Percentiles rank a stretch among this genome's conserved stretches.
These are phyloP conservation scores for Colletotrichum sp. DNA, from an alignment of 2,329 filamentous ascomycete species.

Conservation along the genomic window DNA sequence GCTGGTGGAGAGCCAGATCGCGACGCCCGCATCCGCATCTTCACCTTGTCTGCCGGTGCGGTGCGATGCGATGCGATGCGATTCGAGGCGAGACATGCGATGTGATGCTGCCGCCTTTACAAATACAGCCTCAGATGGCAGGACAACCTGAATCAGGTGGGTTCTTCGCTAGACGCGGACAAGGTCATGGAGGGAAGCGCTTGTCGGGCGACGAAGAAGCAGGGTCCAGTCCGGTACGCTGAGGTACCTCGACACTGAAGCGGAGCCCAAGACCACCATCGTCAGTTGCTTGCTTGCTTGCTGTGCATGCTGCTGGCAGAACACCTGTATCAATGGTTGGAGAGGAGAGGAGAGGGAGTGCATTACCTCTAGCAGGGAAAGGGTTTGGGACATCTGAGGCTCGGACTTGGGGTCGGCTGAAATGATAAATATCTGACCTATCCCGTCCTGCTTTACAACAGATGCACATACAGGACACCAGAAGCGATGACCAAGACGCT, in stretches of 20 bases:
- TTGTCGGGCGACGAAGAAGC: not conserved
- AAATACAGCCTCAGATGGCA: not conserved
- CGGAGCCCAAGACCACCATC: not conserved
- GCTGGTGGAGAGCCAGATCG: not conserved
- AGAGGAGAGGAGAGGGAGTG: not conserved
- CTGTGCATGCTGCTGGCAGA: not conserved
- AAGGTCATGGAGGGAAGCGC: not conserved
- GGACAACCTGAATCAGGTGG: not conserved
- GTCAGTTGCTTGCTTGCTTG: not conserved
- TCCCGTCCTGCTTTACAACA: not conserved
- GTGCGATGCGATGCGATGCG: not conserved
- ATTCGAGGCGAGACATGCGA: not conserved
- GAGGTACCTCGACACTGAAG: not conserved
- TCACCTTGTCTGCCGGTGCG: not conserved
- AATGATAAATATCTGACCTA: not conserved
- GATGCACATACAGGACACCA: not conserved
- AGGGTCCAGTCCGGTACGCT: not conserved
- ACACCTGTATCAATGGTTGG: not conserved
- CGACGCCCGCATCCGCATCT: not conserved
- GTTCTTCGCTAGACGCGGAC: not conserved
- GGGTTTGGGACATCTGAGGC: not conserved
- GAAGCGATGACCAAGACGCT: not conserved
- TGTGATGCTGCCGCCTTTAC: not conserved
- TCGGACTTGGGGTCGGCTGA: not conserved
- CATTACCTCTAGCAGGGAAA: not conserved